phyloP scores from a whole-genome alignment of 306 rosid genomes.

The Gynostemma pentaphyllum region DNA sequence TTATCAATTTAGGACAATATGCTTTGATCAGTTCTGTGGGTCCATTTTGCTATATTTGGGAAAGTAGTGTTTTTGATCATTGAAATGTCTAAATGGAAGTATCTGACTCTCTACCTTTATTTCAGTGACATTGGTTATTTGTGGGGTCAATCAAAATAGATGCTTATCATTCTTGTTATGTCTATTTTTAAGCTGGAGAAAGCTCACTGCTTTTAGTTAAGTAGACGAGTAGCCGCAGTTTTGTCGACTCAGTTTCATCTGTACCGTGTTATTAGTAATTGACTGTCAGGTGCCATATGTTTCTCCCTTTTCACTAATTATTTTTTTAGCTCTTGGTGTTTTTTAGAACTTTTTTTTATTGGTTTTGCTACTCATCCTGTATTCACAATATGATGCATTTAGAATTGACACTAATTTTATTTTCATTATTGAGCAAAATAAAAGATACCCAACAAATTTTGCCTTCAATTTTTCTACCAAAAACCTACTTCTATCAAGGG shows the following conservation, averaged over 20 bases:
- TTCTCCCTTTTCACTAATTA: background rate
- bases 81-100: constrained; percentile 5
- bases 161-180: background rate
- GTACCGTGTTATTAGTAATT: background rate
- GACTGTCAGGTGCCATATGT: background rate
- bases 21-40: constrained; percentile 12
- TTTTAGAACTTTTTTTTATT: no score
- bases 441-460: no score
- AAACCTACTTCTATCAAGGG: background rate
- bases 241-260: background rate
- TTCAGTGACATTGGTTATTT: background rate
- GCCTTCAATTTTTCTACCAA: no score
- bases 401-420: no score
- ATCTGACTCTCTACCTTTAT: background rate
- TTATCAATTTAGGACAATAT: constrained; percentile 9
- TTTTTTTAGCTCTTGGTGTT: background rate
- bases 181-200: background rate
- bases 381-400: background rate
- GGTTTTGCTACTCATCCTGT: background rate
- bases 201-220: background rate
- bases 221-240: background rate
- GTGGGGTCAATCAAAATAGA: constrained; percentile 11
- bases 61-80: constrained; percentile 1
- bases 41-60: constrained; percentile 6
- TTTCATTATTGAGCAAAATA: background rate